A percentile compares a stretch with the other conserved stretches of the same genome.
These are phyloP conservation scores for Ogataea trehaloabstinens DNA, from an alignment of 805 yeast species.

Conservation along the genomic window DNA sequence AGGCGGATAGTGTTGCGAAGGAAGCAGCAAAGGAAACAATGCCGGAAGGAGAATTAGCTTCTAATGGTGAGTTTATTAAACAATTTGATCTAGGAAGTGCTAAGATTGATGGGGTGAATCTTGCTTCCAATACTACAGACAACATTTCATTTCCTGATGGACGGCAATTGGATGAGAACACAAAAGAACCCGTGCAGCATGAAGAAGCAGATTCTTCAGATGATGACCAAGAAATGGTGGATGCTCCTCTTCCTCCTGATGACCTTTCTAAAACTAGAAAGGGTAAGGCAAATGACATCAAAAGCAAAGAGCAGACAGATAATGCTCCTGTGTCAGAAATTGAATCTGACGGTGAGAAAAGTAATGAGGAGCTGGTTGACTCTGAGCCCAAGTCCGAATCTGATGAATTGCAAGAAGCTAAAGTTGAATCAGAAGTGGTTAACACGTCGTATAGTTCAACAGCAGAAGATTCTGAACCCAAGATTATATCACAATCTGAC, in stretches of 20 bases:
- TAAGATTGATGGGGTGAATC: constrained; percentile 1
- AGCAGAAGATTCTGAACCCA: background rate
- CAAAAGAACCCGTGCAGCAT: background rate
- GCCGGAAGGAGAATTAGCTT: background rate
- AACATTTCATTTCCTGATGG: background rate
- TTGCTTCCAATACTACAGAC: background rate
- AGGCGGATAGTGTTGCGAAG: background rate
- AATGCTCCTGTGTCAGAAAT: constrained; percentile 3
- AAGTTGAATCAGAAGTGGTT: no score
- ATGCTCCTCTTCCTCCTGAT: constrained; percentile 14
- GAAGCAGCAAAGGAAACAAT: background rate
- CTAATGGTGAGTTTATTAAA: background rate
- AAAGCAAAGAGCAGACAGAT: constrained; percentile 1
- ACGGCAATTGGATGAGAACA: background rate
- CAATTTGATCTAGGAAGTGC: background rate
- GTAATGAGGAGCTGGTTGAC: constrained; percentile 6
- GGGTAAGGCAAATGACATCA: constrained; percentile 5
- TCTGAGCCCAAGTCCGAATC: no score
- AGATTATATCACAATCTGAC: no score
- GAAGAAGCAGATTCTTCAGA: constrained; percentile 11
- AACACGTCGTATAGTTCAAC: no score
- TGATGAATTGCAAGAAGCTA: no score
- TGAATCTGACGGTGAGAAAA: constrained; percentile 2
- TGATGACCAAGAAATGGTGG: constrained; percentile 18
- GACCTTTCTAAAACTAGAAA: constrained; percentile 13